Conservation (phyloP, 1,284 basidiomycete genomes). For the Violaceomyces palustris region DNA sequence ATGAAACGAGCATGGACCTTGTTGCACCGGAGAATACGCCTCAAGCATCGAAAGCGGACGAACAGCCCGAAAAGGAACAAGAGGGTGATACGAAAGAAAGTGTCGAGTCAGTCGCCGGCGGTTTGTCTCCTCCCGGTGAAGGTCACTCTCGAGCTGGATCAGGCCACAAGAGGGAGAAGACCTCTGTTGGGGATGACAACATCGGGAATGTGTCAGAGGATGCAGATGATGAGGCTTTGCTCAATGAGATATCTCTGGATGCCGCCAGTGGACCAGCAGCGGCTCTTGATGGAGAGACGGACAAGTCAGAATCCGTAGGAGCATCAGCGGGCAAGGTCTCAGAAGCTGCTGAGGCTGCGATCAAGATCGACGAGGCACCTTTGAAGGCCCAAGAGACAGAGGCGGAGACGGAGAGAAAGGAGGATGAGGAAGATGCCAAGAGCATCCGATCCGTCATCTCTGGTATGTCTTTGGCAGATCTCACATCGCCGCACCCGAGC, state of each 20-base stretch:
- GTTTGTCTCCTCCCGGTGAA: too few relatives aligned
- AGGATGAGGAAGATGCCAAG: conserved; percentile 18
- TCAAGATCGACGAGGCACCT: background rate
- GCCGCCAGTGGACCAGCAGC: background rate
- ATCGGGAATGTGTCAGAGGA: conserved; percentile 16
- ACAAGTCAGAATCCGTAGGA: background rate
- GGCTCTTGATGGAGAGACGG: background rate
- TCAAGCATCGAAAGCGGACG: too few relatives aligned
- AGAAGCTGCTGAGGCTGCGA: too few relatives aligned
- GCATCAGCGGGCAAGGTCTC: too few relatives aligned
- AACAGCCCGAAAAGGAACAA: too few relatives aligned
- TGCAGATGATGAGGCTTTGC: conserved; percentile 40
- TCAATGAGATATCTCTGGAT: conserved; percentile 36
- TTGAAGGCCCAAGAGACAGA: background rate
- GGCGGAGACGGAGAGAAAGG: conserved; percentile 1
- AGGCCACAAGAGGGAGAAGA: conserved; percentile 21
- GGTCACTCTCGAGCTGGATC: too few relatives aligned
- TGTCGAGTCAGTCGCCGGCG: too few relatives aligned
- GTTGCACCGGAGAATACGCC: too few relatives aligned
- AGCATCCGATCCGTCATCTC: conserved; percentile 40
- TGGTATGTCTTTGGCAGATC: conserved; percentile 41
- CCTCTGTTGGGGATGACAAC: conserved; percentile 5
- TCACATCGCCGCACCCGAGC: conserved; percentile 31
- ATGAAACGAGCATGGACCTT: background rate
- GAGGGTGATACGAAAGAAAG: too few relatives aligned